Base-by-base conservation (phyloP, 208 protist species). In the Acanthamoeba castellanii region DNA sequence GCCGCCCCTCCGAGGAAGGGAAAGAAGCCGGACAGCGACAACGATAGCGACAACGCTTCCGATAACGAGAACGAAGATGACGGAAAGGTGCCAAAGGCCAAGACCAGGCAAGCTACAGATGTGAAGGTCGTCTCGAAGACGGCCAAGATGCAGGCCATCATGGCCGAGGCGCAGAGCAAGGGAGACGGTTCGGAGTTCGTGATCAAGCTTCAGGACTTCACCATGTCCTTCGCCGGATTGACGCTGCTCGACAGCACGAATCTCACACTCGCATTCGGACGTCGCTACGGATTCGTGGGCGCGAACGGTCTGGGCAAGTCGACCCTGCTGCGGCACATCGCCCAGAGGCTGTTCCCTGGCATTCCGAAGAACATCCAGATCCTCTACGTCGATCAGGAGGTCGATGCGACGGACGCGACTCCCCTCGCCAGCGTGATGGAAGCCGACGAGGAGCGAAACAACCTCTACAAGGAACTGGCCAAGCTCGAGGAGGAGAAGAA, bases 381-480 rank as follows among this genome's bases (percentile, higher is more conserved):
- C 81, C 96, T 99, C 18, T 99, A 99, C 96, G 98, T 99, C 57
- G 99, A 99, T 96, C 99, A 99, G 97, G 99, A 99, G 95, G 99
- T 99, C 18, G 59, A 78, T 37, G 97, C 95, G 57, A 92, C 94
- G 37, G 94, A 97, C 6, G 95, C 64, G 30, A 95, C 96, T 14
- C 68, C 87, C 13, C 42, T 95, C 37, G 85, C 97, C 0, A 95
- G 95, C 91, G 96, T 97, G 9, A 88, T 97, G 11, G 92, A 95
- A 42, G 95, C 95, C 16, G 99, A 99, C 92, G 96, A 98, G 25
- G 99, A 99, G 97, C 98, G 99, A 37, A 95, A 96, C 72, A 97
- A 97, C 95, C 97, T 99, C 45, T 94, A 99, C 16, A 94, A 96
- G 16, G 98, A 99, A 96, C 98, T 99, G 96, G 97, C 99, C 95